A percentile compares a stretch with the other conserved stretches of the same genome.
Evolutionary conservation across 106 monocot species (phyloP).

Genomic region (Dendrobium chrysotoxum): DNA sequence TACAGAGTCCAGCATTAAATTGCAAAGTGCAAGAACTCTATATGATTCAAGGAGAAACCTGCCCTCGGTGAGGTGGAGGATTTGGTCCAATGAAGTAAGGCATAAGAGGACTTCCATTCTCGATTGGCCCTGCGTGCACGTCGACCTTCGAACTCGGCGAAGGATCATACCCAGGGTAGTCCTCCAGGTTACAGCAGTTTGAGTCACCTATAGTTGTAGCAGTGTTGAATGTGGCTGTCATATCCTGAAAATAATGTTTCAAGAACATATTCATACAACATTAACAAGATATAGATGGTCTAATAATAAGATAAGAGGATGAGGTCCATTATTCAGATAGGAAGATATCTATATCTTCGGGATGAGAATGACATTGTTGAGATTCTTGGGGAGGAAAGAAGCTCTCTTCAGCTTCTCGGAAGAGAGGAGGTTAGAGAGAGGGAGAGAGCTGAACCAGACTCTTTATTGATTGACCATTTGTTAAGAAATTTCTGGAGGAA

Average conservation of each 20-base stretch:
- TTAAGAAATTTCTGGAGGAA: too few species aligned
- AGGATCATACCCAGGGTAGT: conserved; percentile 17
- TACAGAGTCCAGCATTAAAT: too few species aligned
- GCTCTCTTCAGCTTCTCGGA: too few species aligned
- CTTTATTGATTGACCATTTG: too few species aligned
- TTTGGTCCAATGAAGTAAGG: background rate
- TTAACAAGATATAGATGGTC: too few species aligned
- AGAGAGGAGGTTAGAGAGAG: too few species aligned
- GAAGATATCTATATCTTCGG: too few species aligned
- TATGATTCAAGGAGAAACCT: background rate
- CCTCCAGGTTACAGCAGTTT: background rate
- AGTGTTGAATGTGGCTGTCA: background rate
- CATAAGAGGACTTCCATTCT: conserved; percentile 2
- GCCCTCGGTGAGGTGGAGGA: background rate
- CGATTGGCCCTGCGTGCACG: conserved; percentile 15
- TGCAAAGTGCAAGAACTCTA: background rate
- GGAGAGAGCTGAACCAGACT: too few species aligned
- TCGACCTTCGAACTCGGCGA: conserved; percentile 19
- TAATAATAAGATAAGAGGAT: too few species aligned
- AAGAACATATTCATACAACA: background rate
- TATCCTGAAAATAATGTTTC: background rate
- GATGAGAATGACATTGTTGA: too few species aligned
- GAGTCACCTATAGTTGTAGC: background rate
- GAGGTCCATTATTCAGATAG: too few species aligned
- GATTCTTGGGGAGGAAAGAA: too few species aligned